Conservation (phyloP, 2,329 filamentous ascomycete genomes). For the Diplodia scrobiculata region DNA sequence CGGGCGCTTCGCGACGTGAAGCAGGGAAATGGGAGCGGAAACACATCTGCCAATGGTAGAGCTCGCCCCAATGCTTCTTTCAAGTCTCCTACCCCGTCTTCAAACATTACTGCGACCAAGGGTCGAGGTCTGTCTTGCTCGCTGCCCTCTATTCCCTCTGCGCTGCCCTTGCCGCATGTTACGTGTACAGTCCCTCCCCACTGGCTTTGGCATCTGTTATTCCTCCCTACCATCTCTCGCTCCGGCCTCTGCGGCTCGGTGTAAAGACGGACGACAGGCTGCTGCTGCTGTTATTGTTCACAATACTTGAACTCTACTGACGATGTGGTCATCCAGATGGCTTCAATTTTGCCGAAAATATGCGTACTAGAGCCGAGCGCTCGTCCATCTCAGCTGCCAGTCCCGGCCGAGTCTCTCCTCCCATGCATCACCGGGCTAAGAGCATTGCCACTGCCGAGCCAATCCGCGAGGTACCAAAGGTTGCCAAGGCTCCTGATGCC, state of each 20-base stretch:
- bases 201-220: slow-evolving; percentile 29
- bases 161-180: slow-evolving; percentile 27
- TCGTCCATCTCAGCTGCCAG: slow-evolving; percentile 59
- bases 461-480: slow-evolving; percentile 61
- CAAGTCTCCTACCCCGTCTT: slow-evolving; percentile 52
- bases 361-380: slow-evolving; percentile 88
- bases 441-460: slow-evolving; percentile 66
- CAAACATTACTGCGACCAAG: slow-evolving; percentile 54
- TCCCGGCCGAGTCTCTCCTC: slow-evolving; percentile 37
- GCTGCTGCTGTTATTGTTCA: background rate
- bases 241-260: background rate
- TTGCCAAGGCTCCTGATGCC: slow-evolving; percentile 68
- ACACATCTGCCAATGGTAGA: slow-evolving; percentile 61
- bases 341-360: slow-evolving; percentile 96
- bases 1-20: slow-evolving; percentile 74
- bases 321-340: slow-evolving; percentile 69
- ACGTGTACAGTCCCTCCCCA: slow-evolving; percentile 39
- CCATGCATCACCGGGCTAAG: slow-evolving; percentile 65
- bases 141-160: slow-evolving; percentile 36
- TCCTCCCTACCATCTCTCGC: slow-evolving; percentile 3
- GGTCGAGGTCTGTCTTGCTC: slow-evolving; percentile 61
- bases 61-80: slow-evolving; percentile 51
- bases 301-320: slow-evolving; percentile 62
- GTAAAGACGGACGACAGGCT: slow-evolving; percentile 10
- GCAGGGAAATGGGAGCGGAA: slow-evolving; percentile 54